Percentiles rank a stretch among this genome's conserved stretches.
Evolutionary conservation across 345 rosid genomes (phyloP).

Genomic region (Arabidopsis suecica): DNA sequence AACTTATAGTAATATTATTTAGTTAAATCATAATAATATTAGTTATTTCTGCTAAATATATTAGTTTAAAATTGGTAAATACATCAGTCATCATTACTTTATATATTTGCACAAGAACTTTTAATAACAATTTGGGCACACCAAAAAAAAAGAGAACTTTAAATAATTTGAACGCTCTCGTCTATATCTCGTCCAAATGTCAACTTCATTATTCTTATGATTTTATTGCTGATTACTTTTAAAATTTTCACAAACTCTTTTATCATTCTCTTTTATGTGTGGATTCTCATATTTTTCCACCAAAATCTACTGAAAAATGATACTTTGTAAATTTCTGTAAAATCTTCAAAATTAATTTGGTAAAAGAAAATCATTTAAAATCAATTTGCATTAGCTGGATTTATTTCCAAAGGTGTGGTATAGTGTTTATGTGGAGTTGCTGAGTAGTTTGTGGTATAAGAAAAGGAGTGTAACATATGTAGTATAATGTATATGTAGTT

Average conservation of each 20-base stretch:
- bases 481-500: background rate
- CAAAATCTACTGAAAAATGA: background rate
- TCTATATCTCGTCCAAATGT: background rate
- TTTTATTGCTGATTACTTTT: background rate
- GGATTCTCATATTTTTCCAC: background rate
- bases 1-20: too few species aligned
- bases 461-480: background rate
- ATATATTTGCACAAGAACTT: too few species aligned
- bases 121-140: too few species aligned
- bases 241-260: background rate
- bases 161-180: background rate
- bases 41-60: too few species aligned
- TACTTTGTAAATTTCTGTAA: background rate
- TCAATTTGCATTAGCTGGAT: background rate
- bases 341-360: background rate
- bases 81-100: too few species aligned
- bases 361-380: background rate
- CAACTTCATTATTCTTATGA: background rate
- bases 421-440: background rate
- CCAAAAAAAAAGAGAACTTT: background rate
- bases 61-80: too few species aligned
- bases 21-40: too few species aligned
- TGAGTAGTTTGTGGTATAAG: background rate
- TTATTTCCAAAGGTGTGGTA: background rate
- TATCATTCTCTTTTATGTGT: background rate